These are phyloP conservation scores for Saxophila tyrrhenica DNA, from an alignment of 495 filamentous ascomycete genomes.

Conservation along the genomic window DNA sequence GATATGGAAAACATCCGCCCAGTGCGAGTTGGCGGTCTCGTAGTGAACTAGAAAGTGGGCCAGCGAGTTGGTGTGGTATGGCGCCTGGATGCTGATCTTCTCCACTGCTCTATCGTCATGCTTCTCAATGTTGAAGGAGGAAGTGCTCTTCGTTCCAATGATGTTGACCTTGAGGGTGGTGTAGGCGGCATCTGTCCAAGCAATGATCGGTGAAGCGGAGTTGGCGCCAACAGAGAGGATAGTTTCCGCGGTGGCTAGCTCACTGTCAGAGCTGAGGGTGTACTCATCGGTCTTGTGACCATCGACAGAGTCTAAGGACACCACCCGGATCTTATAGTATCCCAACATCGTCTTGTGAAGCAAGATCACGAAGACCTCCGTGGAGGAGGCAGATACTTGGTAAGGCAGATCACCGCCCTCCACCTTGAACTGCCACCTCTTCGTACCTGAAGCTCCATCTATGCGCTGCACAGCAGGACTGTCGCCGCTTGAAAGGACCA, in stretches of 20 bases:
- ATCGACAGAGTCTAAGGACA: constrained; percentile 55
- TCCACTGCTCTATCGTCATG: constrained; percentile 48
- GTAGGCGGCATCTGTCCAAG: constrained; percentile 62
- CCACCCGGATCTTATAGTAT: constrained; percentile 61
- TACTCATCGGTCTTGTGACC: constrained; percentile 57
- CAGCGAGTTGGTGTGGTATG: constrained; percentile 53
- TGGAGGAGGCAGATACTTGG: constrained; percentile 64
- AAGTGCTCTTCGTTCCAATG: constrained; percentile 58
- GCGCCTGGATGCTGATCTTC: constrained; percentile 60
- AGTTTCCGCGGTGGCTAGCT: constrained; percentile 53
- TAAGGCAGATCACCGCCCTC: constrained; percentile 56
- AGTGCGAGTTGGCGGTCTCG: constrained; percentile 56
- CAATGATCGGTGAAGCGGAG: constrained; percentile 68
- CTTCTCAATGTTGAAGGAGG: constrained; percentile 39
- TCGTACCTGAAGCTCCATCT: constrained; percentile 57
- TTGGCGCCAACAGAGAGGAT: constrained; percentile 75
- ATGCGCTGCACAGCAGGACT: constrained; percentile 54
- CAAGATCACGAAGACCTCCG: constrained; percentile 64
- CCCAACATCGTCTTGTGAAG: constrained; percentile 57
- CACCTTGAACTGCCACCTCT: constrained; percentile 55
- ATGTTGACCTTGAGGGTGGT: constrained; percentile 68
- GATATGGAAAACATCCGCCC: constrained; percentile 78
- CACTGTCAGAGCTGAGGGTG: constrained; percentile 57
- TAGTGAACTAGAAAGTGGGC: constrained; percentile 80
- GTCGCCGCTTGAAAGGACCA: constrained; percentile 53